A percentile compares a stretch with the other conserved stretches of the same genome.
Evolutionary conservation across 495 filamentous ascomycete species (phyloP).

Genomic region (Aspergillus olivimuriae): DNA sequence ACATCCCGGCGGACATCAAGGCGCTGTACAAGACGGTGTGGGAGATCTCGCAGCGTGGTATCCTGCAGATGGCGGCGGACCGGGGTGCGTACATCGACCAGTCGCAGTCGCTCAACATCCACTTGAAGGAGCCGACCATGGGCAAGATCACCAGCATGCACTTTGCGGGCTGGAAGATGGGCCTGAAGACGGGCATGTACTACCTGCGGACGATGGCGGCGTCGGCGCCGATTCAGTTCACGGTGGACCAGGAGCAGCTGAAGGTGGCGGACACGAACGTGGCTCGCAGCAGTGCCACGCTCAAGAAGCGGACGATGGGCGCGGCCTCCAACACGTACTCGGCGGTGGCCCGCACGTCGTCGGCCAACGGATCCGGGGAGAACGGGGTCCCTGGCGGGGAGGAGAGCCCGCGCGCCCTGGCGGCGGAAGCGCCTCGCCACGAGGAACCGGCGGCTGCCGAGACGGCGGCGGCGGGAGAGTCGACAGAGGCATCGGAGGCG

Average conservation of each 20-base stretch:
- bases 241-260: constrained; percentile 94
- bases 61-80: constrained; percentile 97
- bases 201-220: constrained; percentile 98
- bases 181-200: constrained; percentile 99
- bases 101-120: constrained; percentile 97
- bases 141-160: constrained; percentile 99
- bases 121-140: constrained; percentile 98
- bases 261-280: constrained; percentile 82
- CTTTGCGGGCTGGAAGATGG: constrained; percentile 98
- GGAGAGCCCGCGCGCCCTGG: constrained; percentile 62
- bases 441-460: constrained; percentile 4
- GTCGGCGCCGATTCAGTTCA: constrained; percentile 96
- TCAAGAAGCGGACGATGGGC: constrained; percentile 61
- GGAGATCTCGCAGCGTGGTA: constrained; percentile 95
- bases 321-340: constrained; percentile 43
- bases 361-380: constrained; percentile 29
- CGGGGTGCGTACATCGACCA: constrained; percentile 98
- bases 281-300: constrained; percentile 48
- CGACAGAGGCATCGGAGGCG: constrained; percentile 30
- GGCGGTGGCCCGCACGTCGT: constrained; percentile 53
- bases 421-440: constrained; percentile 36
- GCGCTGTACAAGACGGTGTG: constrained; percentile 98
- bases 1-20: constrained; percentile 94
- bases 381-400: constrained; percentile 47
- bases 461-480: neutral